Percentiles rank a stretch among this genome's conserved stretches.
These are phyloP conservation scores for Linderina pennispora DNA, from an alignment of 192 early-diverging fungal genomes.

Conservation along the genomic window DNA sequence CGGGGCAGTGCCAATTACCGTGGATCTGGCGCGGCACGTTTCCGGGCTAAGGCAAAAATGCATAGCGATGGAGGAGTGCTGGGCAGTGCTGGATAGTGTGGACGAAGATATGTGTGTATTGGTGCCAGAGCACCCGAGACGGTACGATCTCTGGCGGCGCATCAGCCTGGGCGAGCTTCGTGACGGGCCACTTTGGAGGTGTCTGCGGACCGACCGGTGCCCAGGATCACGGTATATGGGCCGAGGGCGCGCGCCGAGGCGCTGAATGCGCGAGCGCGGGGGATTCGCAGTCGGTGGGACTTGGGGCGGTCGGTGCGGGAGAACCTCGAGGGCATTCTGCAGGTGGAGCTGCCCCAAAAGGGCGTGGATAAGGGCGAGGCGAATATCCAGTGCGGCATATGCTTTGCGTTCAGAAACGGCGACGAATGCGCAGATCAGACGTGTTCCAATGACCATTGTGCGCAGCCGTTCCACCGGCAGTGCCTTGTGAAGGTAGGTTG, in stretches of 20 bases:
- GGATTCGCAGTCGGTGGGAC: constrained; percentile 6
- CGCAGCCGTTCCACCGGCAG: constrained; percentile 34
- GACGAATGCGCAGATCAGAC: constrained; percentile 25
- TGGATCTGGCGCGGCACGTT: constrained; percentile 10
- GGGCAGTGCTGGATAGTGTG: constrained; percentile 26
- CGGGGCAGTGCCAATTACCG: constrained; percentile 9
- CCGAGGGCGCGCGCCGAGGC: constrained; percentile 13
- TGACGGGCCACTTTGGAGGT: constrained; percentile 19
- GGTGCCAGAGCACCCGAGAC: constrained; percentile 21
- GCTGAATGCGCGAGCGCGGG: constrained; percentile 16
- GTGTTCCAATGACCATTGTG: constrained; percentile 31
- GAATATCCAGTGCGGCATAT: constrained; percentile 41
- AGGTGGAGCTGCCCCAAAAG: constrained; percentile 8
- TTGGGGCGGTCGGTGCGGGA: constrained; percentile 4
- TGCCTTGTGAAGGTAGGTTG: constrained; percentile 30
- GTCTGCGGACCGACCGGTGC: constrained; percentile 12
- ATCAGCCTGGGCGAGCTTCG: constrained; percentile 19
- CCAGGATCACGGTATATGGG: constrained; percentile 25
- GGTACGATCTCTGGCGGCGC: constrained; percentile 30
- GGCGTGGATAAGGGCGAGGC: constrained; percentile 12
- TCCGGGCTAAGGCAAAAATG: constrained; percentile 15
- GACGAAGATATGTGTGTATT: constrained; percentile 29
- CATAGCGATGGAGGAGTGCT: constrained; percentile 6
- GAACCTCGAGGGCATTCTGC: constrained; percentile 18
- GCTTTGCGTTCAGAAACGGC: constrained; percentile 20